A percentile compares a stretch with the other conserved stretches of the same genome.
These are phyloP conservation scores for Alternaria angustiovoidea DNA, from an alignment of 2,329 filamentous ascomycete species.

Conservation along the genomic window DNA sequence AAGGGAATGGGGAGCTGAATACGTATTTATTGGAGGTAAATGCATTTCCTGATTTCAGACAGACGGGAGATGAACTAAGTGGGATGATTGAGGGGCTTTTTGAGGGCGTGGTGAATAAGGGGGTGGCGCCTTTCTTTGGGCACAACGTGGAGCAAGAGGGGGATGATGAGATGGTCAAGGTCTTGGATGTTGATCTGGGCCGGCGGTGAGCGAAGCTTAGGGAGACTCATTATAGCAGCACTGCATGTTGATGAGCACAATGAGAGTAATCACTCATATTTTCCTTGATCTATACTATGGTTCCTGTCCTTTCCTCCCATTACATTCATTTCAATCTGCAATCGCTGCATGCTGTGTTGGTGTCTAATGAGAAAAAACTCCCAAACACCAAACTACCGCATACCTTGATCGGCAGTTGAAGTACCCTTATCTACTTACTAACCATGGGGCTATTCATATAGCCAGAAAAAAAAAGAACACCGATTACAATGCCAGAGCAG, in stretches of 20 bases:
- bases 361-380: not conserved
- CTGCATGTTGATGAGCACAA: not conserved
- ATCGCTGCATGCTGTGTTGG: not conserved
- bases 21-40: slow-evolving; percentile 91
- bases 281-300: slow-evolving; percentile 5
- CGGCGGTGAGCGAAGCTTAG: slow-evolving; percentile 21
- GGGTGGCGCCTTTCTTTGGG: slow-evolving; percentile 73
- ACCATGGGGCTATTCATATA: not conserved
- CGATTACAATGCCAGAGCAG: slow-evolving; percentile 1
- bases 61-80: slow-evolving; percentile 81
- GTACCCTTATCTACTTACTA: not conserved
- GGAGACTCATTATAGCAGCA: not conserved
- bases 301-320: not conserved
- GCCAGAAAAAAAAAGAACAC: not conserved
- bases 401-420: not conserved
- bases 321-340: not conserved
- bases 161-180: slow-evolving; percentile 49
- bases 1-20: slow-evolving; percentile 55
- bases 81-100: slow-evolving; percentile 79
- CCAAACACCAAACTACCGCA: not conserved
- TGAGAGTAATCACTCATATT: slow-evolving; percentile 1
- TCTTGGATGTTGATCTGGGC: slow-evolving; percentile 59
- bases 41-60: slow-evolving; percentile 93
- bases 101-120: slow-evolving; percentile 73
- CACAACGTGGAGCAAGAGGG: slow-evolving; percentile 15